These are phyloP conservation scores for Entoloma clypeatum DNA, from an alignment of 1,284 basidiomycete species.

Conservation along the genomic window DNA sequence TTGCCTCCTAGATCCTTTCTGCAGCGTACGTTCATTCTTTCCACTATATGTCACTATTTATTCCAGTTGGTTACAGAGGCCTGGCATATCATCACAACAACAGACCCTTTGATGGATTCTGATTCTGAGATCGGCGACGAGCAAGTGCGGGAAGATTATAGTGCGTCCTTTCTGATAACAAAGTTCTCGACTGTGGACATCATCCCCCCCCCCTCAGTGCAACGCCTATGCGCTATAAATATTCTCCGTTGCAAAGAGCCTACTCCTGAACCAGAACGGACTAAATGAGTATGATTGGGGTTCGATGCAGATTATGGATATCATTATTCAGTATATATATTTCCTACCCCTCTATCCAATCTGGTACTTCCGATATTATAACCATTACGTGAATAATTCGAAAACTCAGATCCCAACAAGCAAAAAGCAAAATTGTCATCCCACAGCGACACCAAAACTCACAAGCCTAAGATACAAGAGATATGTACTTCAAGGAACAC, in stretches of 20 bases:
- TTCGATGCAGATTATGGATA: conserved; percentile 3
- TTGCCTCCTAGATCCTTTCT: conserved; percentile 35
- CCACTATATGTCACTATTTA: conserved; percentile 10
- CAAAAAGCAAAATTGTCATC: no score
- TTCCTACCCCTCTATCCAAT: neutral
- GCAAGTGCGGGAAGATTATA: conserved; percentile 48
- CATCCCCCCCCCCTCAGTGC: conserved; percentile 32
- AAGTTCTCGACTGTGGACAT: neutral
- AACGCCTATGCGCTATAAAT: conserved; percentile 55
- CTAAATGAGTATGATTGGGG: no score
- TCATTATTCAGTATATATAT: conserved; percentile 10
- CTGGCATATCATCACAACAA: conserved; percentile 51
- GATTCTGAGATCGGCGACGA: conserved; percentile 58
- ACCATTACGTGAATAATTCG: no score
- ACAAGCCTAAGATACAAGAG: no score
- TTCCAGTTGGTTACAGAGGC: conserved; percentile 40
- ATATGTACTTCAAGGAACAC: no score
- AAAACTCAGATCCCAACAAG: no score
- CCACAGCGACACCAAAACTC: no score
- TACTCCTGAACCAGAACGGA: conserved; percentile 20
- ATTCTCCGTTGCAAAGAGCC: conserved; percentile 33
- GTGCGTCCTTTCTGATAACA: conserved; percentile 32
- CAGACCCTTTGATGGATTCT: conserved; percentile 50
- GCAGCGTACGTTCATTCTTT: conserved; percentile 44
- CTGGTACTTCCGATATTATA: no score